Evolutionary conservation across 345 rosid species (phyloP).

Genomic region (Salix arbutifolia): DNA sequence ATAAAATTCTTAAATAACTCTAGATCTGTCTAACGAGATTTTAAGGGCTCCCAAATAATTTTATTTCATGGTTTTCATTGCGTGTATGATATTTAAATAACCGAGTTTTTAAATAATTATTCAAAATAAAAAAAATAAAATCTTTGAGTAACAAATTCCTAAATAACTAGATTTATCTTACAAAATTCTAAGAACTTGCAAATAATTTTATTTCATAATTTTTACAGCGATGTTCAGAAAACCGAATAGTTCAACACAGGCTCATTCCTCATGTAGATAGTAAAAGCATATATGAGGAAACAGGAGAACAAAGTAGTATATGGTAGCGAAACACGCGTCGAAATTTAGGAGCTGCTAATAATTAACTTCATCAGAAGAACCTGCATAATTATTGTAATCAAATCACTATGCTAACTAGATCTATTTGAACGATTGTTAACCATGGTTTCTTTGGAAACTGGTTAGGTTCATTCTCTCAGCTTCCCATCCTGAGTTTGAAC

Average conservation of each 20-base stretch:
- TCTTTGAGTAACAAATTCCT: no score
- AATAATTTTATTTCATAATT: no score
- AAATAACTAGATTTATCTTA: no score
- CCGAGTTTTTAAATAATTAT: no score
- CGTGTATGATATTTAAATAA: no score
- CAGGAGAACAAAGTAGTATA: neutral
- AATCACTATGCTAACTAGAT: neutral
- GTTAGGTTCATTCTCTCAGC: conserved; percentile 70
- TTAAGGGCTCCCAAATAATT: no score
- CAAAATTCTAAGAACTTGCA: no score
- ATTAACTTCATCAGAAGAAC: neutral
- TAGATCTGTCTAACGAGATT: no score
- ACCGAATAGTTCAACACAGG: neutral
- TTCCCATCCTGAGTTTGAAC: conserved; percentile 62
- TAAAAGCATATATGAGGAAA: neutral
- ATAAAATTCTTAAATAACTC: no score
- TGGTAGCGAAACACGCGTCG: neutral
- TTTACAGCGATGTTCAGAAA: no score
- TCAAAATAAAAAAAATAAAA: no score
- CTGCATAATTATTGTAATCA: neutral
- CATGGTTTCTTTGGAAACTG: neutral
- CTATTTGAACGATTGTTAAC: neutral
- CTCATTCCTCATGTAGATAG: neutral
- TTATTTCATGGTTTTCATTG: no score
- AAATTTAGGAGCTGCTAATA: neutral